phyloP scores from a whole-genome alignment of 2,329 filamentous ascomycete genomes.

The Aureobasidium sp. region DNA sequence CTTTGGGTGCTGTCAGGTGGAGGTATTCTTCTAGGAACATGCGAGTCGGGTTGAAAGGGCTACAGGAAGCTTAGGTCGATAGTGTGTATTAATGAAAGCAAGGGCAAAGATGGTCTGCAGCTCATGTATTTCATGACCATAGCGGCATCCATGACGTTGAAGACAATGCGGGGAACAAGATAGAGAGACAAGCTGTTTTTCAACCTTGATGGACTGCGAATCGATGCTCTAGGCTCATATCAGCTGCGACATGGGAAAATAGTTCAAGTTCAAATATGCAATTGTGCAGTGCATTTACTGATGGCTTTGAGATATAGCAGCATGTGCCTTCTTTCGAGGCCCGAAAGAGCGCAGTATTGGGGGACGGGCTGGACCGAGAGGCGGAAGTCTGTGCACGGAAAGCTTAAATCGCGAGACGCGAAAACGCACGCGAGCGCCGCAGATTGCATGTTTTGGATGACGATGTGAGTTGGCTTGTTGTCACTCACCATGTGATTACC shows the following conservation, averaged over 20 bases:
- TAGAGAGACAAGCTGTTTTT: background rate
- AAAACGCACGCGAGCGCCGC: background rate
- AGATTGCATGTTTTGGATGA: background rate
- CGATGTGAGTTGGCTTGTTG: background rate
- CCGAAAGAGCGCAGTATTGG: background rate
- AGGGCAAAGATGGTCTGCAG: background rate
- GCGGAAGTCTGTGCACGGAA: background rate
- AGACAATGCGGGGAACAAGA: background rate
- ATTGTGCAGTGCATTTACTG: background rate
- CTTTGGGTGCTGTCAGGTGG: background rate
- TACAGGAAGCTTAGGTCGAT: background rate
- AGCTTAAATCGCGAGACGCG: background rate
- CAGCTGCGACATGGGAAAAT: background rate
- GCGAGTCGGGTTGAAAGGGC: background rate
- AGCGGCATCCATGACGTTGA: background rate
- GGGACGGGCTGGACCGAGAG: no score
- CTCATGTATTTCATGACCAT: background rate
- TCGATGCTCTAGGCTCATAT: no score
- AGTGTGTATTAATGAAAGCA: background rate
- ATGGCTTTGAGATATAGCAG: no score
- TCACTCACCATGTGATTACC: background rate
- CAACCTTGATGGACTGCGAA: no score
- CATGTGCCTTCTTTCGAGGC: no score
- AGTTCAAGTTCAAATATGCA: background rate
- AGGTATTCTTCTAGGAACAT: slow-evolving; percentile 3